Base-by-base conservation (phyloP, 148 eudicot species). In the Rhododendron kiyosumense region DNA sequence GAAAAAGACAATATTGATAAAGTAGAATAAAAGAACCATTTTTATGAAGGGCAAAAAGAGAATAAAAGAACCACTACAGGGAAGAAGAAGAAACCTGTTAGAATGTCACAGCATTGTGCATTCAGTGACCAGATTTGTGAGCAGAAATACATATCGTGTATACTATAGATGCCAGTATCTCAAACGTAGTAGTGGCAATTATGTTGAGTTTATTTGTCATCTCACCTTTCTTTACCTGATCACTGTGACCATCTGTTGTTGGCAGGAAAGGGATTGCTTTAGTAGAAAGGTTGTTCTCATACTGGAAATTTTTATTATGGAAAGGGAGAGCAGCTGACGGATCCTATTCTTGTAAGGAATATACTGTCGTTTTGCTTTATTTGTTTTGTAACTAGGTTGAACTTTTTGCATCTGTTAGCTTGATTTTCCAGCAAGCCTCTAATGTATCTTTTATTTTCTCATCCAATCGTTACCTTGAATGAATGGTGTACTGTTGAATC, bases 191-290 rank as follows among this genome's bases (percentile, higher is more conserved):
- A 75, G 52, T 81, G 81, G 71, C 36, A 51, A 74, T 28, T 77
- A n/a, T 24, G 51, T 28, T 17, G 81, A 20, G 36, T 86, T 75
- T 54, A 20, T 15, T 73, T 84, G 61, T 30, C n/a, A 79, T 81
- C 49, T 4, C 61, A 49, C 28, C 51, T 79, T 20, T 85, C 46
- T 49, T 49, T 30, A 20, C 48, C 43, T 65, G 52, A 61, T 17
- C 2, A 7, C 13, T 30, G 77, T 59, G n/a, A 45, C 54, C 32
- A 14, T 83, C 22, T 69, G 22, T 84, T 84, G 67, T 43, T 84
- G 79, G 83, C 90, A 91, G 93, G 91, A 45, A 90, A 89, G 81
- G 93, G 93, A 85, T 87, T 91, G 88, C 80, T 83, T 34, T 88
- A 87, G 85, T 75, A 43, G 81, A 77, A 79, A 34, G 43, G 67